phyloP scores from a whole-genome alignment of 176 grass and related monocot species.

The Triticum urartu region DNA sequence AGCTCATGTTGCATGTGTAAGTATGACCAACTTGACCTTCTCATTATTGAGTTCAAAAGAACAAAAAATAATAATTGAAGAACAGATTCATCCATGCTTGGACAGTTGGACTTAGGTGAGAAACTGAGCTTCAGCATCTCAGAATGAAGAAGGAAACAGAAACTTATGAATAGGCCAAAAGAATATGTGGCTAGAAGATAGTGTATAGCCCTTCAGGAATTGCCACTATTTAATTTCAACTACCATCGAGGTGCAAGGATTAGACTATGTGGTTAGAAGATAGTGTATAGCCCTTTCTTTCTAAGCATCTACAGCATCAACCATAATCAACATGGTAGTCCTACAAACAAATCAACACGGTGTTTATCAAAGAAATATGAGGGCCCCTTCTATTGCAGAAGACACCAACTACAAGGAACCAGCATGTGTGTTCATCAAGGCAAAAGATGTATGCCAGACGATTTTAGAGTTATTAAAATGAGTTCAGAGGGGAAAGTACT shows the following conservation, averaged over 20 bases:
- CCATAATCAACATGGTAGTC: background rate
- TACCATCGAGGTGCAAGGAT: background rate
- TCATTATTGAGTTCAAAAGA: background rate
- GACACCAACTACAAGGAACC: too few relatives aligned
- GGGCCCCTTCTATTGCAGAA: background rate
- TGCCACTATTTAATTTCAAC: background rate
- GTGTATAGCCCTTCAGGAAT: background rate
- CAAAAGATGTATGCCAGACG: too few relatives aligned
- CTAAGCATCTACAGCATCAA: background rate
- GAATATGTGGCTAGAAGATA: background rate
- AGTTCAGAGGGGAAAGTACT: too few relatives aligned
- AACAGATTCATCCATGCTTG: background rate
- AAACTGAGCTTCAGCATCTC: conserved; percentile 10
- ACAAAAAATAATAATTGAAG: background rate
- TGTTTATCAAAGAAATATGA: background rate
- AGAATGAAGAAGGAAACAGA: background rate
- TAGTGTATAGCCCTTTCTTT: background rate
- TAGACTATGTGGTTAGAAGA: background rate
- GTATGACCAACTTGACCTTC: background rate
- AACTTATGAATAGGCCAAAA: background rate
- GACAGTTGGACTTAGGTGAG: background rate
- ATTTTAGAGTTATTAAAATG: too few relatives aligned
- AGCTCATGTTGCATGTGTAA: conserved; percentile 2
- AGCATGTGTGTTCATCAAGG: too few relatives aligned
- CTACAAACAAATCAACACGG: background rate